Percentiles rank a stretch among this genome's conserved stretches.
These are phyloP conservation scores for Lichtheimia corymbifera DNA, from an alignment of 371 early-diverging fungal genomes.

Conservation along the genomic window DNA sequence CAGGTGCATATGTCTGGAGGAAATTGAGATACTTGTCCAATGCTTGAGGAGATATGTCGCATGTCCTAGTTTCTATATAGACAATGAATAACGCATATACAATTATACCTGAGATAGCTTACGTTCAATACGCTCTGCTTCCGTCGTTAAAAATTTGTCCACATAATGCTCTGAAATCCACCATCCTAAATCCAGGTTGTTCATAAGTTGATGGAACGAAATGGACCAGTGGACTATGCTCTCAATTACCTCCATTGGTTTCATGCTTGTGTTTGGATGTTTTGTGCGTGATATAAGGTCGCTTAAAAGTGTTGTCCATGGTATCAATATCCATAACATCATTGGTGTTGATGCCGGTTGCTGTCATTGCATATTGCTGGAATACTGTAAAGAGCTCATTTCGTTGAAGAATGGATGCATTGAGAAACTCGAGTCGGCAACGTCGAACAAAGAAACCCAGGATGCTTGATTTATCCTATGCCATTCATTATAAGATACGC, in stretches of 20 bases:
- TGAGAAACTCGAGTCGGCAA: constrained; percentile 32
- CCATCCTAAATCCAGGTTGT: constrained; percentile 16
- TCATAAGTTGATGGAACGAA: no score
- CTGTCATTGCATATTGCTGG: constrained; percentile 15
- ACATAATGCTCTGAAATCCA: constrained; percentile 37
- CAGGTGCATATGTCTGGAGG: constrained; percentile 26
- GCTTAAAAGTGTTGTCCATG: no score
- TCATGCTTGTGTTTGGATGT: background rate
- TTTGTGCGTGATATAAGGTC: background rate
- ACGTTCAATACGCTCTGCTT: constrained; percentile 39
- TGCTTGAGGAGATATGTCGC: constrained; percentile 24
- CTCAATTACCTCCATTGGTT: background rate
- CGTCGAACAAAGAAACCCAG: constrained; percentile 42
- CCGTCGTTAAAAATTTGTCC: constrained; percentile 24
- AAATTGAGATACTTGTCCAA: constrained; percentile 29
- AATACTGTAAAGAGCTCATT: constrained; percentile 28
- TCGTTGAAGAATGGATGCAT: constrained; percentile 18
- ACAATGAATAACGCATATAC: background rate
- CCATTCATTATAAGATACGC: background rate
- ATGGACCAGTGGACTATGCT: background rate
- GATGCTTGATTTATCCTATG: constrained; percentile 36
- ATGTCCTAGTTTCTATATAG: constrained; percentile 25
- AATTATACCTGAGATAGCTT: background rate
- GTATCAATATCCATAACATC: constrained; percentile 8
- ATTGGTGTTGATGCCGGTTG: constrained; percentile 5